Base-by-base conservation (phyloP, 148 eudicot species). In the Persicaria tinctoria region DNA sequence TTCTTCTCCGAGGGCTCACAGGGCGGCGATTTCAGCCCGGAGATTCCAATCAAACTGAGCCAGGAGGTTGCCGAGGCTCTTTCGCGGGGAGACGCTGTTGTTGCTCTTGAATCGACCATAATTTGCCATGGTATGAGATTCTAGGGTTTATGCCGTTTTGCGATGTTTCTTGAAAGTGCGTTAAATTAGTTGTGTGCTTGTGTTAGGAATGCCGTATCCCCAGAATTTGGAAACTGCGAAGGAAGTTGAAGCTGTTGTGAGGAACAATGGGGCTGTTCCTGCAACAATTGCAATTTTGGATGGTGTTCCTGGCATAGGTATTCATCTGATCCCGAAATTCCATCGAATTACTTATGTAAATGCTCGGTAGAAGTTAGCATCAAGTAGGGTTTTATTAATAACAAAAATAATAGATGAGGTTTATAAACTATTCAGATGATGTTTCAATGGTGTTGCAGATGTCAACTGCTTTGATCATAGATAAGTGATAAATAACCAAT, bases 201-300 rank as follows among this genome's bases (percentile, higher is more conserved):
- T 80, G 55, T 69, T 77, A 94, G 98, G 98, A 78, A 95, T 95
- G 98, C 98, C 97, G 5, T 95, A 92, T 84, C 98, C 98, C 74
- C 89, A 90, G 77, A 95, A 95, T 81, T 59, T 92, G 85, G 84
- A 86, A 79, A 90, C 97, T 41, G 97, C 97, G 3, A 90, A 83
- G 80, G 93, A 90, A 82, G 91, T 96, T 78, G 97, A 92, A 84
- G 94, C 84, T 49, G 85, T 92, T 70, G 89, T 96, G 54, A 89
- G 91, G 80, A 80, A 81, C 45, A 92, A 90, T 79, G 99, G 97
- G 77, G 97, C 97, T 64, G 80, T 90, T 73, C 97, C 97, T 77
- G 97, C 99, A 4, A 96, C 99, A 14, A 81, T 90, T 85, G 97
- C 97, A 75, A 89, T 96, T 77, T 77, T 96, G 82, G 94, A 96